A percentile compares a stretch with the other conserved stretches of the same genome.
These are phyloP conservation scores for Fusarium nematophilum DNA, from an alignment of 2,329 filamentous ascomycete species.

Conservation along the genomic window DNA sequence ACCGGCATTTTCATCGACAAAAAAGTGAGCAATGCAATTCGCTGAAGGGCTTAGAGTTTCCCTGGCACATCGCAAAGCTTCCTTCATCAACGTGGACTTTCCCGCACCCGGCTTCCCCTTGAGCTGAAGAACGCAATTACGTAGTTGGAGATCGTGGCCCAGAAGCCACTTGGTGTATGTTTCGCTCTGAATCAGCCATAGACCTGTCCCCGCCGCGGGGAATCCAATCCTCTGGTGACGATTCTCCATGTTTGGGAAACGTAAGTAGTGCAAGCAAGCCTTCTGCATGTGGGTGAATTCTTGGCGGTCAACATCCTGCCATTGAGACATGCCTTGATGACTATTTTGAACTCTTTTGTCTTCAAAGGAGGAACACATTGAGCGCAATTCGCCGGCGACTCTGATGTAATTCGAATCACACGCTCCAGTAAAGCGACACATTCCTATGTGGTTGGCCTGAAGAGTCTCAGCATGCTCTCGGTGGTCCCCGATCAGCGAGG, in stretches of 20 bases:
- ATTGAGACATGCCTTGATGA: not conserved
- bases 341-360: too few species aligned
- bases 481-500: slow-evolving; percentile 17
- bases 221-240: too few species aligned
- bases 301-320: slow-evolving; percentile 12
- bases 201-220: too few species aligned
- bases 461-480: slow-evolving; percentile 29
- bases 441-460: slow-evolving; percentile 21
- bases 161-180: too few species aligned
- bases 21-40: too few species aligned
- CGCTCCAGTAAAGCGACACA: slow-evolving; percentile 5
- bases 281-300: too few species aligned
- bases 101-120: slow-evolving; percentile 22
- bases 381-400: slow-evolving; percentile 12
- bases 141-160: too few species aligned
- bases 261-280: too few species aligned
- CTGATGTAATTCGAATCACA: slow-evolving; percentile 24
- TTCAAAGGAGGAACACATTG: too few species aligned
- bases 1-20: slow-evolving; percentile 8
- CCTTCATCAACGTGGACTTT: slow-evolving; percentile 23
- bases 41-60: too few species aligned
- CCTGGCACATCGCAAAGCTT: slow-evolving; percentile 7
- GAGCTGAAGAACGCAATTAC: not conserved
- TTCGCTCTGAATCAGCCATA: too few species aligned
- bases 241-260: too few species aligned